Evolutionary conservation across 352 stramenopile genomes (phyloP).

Genomic region (Phytophthora brassicae): DNA sequence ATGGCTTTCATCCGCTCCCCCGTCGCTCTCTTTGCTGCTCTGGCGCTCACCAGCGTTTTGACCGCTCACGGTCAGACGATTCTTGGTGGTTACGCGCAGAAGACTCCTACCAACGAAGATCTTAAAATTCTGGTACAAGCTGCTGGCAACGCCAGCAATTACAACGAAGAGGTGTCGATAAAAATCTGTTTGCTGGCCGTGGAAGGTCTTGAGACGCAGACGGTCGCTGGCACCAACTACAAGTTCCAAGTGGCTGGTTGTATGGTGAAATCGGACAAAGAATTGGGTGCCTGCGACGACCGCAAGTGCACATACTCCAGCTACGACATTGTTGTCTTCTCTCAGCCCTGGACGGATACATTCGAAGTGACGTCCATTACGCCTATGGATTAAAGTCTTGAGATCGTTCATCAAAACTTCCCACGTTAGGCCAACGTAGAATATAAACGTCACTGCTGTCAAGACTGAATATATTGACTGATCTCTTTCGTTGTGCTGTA

Average conservation of each 20-base stretch:
- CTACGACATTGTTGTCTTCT: slow-evolving; percentile 45
- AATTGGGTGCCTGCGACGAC: slow-evolving; percentile 43
- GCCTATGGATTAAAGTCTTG: slow-evolving; percentile 27
- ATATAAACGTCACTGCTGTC: slow-evolving; percentile 21
- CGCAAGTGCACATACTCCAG: slow-evolving; percentile 37
- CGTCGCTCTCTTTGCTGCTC: slow-evolving; percentile 18
- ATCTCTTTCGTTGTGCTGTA: no score
- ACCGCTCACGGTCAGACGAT: slow-evolving; percentile 17
- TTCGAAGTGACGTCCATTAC: slow-evolving; percentile 44
- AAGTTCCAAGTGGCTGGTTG: slow-evolving; percentile 57
- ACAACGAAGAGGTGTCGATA: slow-evolving; percentile 30
- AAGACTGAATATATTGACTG: slow-evolving; percentile 16
- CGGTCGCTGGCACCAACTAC: slow-evolving; percentile 61
- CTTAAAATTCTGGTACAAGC: slow-evolving; percentile 40
- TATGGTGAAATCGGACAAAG: slow-evolving; percentile 31
- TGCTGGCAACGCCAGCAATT: slow-evolving; percentile 31
- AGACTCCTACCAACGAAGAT: slow-evolving; percentile 28
- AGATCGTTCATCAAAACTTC: neutral
- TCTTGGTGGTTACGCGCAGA: slow-evolving; percentile 28
- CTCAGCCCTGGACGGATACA: slow-evolving; percentile 41
- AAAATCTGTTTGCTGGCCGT: slow-evolving; percentile 46
- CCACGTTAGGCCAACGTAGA: slow-evolving; percentile 1
- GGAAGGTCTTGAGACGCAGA: slow-evolving; percentile 40
- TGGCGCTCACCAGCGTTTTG: slow-evolving; percentile 14
- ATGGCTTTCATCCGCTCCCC: slow-evolving; percentile 26